phyloP scores from a whole-genome alignment of 495 filamentous ascomycete genomes.

The Penicillium silybi region DNA sequence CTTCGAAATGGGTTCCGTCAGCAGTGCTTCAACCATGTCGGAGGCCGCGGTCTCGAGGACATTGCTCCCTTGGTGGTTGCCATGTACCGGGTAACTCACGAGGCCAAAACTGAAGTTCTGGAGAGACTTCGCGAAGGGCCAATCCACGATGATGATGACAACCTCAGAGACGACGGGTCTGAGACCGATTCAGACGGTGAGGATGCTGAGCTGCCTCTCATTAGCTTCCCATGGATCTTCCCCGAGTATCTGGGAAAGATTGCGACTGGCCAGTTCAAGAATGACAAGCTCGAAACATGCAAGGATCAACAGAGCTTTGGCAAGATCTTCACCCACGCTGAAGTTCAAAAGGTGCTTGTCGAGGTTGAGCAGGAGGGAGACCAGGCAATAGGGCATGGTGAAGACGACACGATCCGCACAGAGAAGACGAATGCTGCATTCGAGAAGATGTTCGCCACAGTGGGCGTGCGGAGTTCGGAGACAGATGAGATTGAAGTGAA shows the following conservation, averaged over 20 bases:
- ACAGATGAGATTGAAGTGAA: background rate
- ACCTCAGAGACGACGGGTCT: background rate
- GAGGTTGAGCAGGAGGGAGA: background rate
- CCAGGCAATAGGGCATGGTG: no score
- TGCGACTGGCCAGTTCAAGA: slow-evolving; percentile 43
- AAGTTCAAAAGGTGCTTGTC: background rate
- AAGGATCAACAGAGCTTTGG: background rate
- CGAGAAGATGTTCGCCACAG: background rate
- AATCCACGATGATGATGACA: background rate
- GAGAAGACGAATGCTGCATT: background rate
- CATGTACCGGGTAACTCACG: slow-evolving; percentile 78
- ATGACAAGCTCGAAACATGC: background rate
- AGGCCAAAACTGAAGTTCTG: slow-evolving; percentile 55
- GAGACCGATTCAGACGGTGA: background rate
- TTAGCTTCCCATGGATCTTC: slow-evolving; percentile 95
- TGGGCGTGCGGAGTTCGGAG: background rate
- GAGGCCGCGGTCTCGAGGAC: slow-evolving; percentile 51
- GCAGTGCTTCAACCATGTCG: slow-evolving; percentile 59
- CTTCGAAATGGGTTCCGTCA: slow-evolving; percentile 66
- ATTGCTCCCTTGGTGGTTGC: slow-evolving; percentile 74
- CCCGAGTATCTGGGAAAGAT: slow-evolving; percentile 67
- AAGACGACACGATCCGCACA: background rate
- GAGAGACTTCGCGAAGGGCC: background rate
- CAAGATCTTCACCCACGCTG: slow-evolving; percentile 8
- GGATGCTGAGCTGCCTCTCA: slow-evolving; percentile 57